These are phyloP conservation scores for Scedosporium aurantiacum DNA, from an alignment of 2,329 filamentous ascomycete genomes.

Conservation along the genomic window DNA sequence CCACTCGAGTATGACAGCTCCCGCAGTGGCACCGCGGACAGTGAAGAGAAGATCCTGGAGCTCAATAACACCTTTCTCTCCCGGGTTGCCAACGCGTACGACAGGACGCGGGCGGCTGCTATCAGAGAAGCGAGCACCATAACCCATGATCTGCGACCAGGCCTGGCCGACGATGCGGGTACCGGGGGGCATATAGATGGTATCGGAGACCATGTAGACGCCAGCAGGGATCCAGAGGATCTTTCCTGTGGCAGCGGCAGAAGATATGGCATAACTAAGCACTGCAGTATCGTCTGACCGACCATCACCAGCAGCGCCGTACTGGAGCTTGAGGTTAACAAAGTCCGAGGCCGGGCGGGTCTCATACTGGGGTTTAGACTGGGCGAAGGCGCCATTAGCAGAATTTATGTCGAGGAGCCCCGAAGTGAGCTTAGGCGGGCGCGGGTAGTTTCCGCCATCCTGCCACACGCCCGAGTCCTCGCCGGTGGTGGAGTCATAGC, in stretches of 20 bases:
- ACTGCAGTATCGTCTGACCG: conserved; percentile 46
- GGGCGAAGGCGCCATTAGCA: conserved; percentile 11
- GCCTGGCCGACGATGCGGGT: conserved; percentile 35
- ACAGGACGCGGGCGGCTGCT: conserved; percentile 43
- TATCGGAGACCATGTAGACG: conserved; percentile 33
- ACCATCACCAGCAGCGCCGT: conserved; percentile 55
- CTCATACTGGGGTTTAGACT: conserved; percentile 53
- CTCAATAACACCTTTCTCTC: conserved; percentile 54
- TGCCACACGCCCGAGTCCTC: conserved; percentile 16
- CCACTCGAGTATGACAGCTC: conserved; percentile 62
- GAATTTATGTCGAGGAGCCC: neutral
- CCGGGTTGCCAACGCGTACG: conserved; percentile 51
- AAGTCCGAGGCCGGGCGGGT: conserved; percentile 21
- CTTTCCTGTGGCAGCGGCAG: conserved; percentile 16
- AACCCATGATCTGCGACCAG: conserved; percentile 36
- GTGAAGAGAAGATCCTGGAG: conserved; percentile 59
- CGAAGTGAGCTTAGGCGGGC: conserved; percentile 16
- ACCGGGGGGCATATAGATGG: conserved; percentile 31
- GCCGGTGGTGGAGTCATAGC: conserved; percentile 25
- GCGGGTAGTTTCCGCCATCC: conserved; percentile 5
- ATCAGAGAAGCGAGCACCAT: conserved; percentile 37
- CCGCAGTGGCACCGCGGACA: conserved; percentile 52
- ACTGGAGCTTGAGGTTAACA: conserved; percentile 11
- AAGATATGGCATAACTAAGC: conserved; percentile 19
- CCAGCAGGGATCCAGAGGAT: conserved; percentile 35